phyloP scores from a whole-genome alignment of 306 rosid species.

The Macrotyloma uniflorum region DNA sequence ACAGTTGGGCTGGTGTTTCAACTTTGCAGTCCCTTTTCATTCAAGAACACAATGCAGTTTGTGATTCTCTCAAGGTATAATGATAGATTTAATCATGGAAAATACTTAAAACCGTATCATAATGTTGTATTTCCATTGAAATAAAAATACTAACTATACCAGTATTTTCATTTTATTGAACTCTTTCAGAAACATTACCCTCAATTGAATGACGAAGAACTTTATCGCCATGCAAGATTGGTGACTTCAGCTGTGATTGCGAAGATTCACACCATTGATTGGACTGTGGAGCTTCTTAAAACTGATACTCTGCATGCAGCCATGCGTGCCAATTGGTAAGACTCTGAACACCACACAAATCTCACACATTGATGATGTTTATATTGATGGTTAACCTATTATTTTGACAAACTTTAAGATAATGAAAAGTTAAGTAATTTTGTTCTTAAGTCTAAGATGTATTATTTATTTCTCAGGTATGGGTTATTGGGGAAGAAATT shows the following conservation, averaged over 20 bases:
- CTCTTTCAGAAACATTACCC: slow-evolving; percentile 42
- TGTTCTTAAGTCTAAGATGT: background rate
- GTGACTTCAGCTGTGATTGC: slow-evolving; percentile 73
- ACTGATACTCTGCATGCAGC: slow-evolving; percentile 64
- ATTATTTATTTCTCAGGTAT: slow-evolving; percentile 45
- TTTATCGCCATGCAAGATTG: slow-evolving; percentile 62
- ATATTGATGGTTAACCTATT: background rate
- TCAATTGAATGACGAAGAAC: slow-evolving; percentile 48
- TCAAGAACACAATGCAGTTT: slow-evolving; percentile 62
- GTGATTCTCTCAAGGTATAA: slow-evolving; percentile 61
- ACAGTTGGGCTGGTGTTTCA: slow-evolving; percentile 73
- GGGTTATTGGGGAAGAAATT: slow-evolving; percentile 71
- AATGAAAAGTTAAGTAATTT: background rate
- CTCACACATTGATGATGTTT: too few relatives aligned
- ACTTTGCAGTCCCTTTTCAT: slow-evolving; percentile 59
- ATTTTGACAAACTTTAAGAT: background rate
- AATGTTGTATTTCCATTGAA: too few relatives aligned
- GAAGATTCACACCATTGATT: slow-evolving; percentile 68
- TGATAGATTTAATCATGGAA: too few relatives aligned
- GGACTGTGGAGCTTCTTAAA: slow-evolving; percentile 75
- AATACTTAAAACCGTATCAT: too few relatives aligned
- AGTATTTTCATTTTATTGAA: background rate
- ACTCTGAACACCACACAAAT: too few relatives aligned
- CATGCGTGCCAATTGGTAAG: slow-evolving; percentile 64
- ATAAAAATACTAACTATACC: background rate